A percentile compares a stretch with the other conserved stretches of the same genome.
Conservation (phyloP, 2,329 filamentous ascomycete genomes). For the Talaromyces sp. region DNA sequence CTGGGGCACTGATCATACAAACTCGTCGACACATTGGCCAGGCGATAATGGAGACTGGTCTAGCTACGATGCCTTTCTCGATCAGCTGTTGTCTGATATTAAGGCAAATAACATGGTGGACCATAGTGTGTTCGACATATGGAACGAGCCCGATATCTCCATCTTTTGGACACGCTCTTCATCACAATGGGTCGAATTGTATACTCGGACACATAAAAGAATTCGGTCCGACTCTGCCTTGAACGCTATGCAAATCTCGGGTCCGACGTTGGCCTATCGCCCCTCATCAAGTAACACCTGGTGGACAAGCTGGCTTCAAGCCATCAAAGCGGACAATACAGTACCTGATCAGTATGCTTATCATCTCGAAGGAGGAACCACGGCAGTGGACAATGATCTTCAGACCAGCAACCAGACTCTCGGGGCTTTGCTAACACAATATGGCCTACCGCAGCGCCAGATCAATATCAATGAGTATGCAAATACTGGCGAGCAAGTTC, state of each 20-base stretch:
- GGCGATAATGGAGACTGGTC: conserved; percentile 54
- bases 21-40: conserved; percentile 43
- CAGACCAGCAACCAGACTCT: conserved; percentile 31
- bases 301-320: conserved; percentile 43
- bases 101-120: conserved; percentile 30
- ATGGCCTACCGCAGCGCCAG: conserved; percentile 35
- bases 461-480: conserved; percentile 55
- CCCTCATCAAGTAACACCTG: conserved; percentile 36
- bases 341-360: conserved; percentile 48
- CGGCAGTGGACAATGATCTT: conserved; percentile 30
- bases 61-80: conserved; percentile 24
- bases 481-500: conserved; percentile 42
- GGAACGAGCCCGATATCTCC: conserved; percentile 54
- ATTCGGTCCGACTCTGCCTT: conserved; percentile 34
- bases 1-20: conserved; percentile 51
- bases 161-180: conserved; percentile 41
- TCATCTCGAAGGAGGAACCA: conserved; percentile 41
- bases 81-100: conserved; percentile 25
- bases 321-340: conserved; percentile 37
- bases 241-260: conserved; percentile 35
- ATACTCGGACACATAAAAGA: conserved; percentile 39
- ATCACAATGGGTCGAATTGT: conserved; percentile 45
- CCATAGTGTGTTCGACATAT: conserved; percentile 50
- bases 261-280: conserved; percentile 39
- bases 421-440: conserved; percentile 25